Conservation (phyloP, 2,329 filamentous ascomycete species). For the Monilinia fructicola region DNA sequence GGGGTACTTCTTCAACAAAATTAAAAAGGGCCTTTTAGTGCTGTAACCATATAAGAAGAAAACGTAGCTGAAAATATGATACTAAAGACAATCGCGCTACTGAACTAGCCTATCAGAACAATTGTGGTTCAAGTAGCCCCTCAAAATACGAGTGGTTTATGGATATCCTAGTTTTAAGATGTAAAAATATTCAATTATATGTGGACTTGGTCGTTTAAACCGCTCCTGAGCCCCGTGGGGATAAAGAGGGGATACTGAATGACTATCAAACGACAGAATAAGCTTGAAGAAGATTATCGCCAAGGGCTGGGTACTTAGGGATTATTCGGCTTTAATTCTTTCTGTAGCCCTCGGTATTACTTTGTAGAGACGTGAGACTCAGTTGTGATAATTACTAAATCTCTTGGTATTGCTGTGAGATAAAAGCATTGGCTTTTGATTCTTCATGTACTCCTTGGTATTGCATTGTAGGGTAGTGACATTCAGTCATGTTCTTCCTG, state of each 20-base stretch:
- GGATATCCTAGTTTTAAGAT: not conserved
- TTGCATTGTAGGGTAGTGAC: not conserved
- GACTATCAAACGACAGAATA: not conserved
- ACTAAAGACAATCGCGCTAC: slow-evolving; percentile 2
- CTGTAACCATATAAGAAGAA: slow-evolving; percentile 17
- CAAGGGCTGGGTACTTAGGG: slow-evolving; percentile 18
- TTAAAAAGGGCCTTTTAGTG: slow-evolving; percentile 18
- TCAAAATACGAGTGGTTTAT: not conserved
- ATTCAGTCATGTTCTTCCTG: slow-evolving; percentile 9
- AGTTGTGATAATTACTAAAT: not conserved
- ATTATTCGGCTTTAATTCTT: slow-evolving; percentile 14
- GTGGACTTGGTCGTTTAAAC: not conserved
- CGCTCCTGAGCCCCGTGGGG: not conserved
- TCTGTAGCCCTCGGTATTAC: slow-evolving; percentile 10
- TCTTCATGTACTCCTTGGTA: not conserved
- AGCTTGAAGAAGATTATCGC: slow-evolving; percentile 14
- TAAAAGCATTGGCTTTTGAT: not conserved
- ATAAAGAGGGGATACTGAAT: not conserved
- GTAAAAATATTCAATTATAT: not conserved
- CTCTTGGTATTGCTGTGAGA: slow-evolving; percentile 6
- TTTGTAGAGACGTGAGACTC: not conserved
- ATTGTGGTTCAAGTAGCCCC: not conserved
- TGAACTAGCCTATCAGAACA: not conserved
- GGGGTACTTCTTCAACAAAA: slow-evolving; percentile 10
- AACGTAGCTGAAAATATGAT: slow-evolving; percentile 4